Base-by-base conservation (phyloP, 768 basidiomycete genomes). In the Lactarius deliciosus region DNA sequence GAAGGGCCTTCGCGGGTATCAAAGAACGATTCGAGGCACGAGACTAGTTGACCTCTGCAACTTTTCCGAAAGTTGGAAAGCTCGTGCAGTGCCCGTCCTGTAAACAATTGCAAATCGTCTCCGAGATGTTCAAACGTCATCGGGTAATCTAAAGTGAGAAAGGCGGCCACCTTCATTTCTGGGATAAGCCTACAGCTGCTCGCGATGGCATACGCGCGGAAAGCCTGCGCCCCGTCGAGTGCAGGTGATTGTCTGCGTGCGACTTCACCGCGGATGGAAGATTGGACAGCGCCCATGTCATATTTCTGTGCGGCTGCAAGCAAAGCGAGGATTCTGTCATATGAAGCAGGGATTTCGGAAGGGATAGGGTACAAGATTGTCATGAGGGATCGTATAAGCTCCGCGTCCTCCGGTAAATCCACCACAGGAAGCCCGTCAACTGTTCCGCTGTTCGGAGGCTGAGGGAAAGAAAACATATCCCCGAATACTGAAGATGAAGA, bases 401-500 rank as follows among this genome's bases (percentile, higher is more conserved):
- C 9, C 57, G 41, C 58, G 22, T 68, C 57, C 54, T 73, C 73
- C 9, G 72, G 47, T 16, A 73, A 40, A n/a, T 30, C 25, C 13
- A 70, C 57, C n/a, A 69, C 66, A 8, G 57, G 65, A 3, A 58
- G n/a, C 13, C 32, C 55, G 28, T 57, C 60, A 5, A 36, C 36
- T 22, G 7, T 18, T 30, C 22, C 57, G 16, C 45, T 57, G n/a
- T n/a, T 3, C 16, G 54, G n/a, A 11, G 75, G 64, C 34, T 78
- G 74, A 3, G 75, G 74, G 11, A 75, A 57, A 18, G 65, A 45
- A 57, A 79, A 76, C 61, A 80, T 72, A 22, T 70, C 64, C 32
- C 73, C 68, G 64, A 79, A 81, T 68, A 76, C 72, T 0, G 76
- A 71, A 10, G 79, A 79, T 0, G 77, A 72, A 20, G 77, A 53